Evolutionary conservation across 2,329 filamentous ascomycete species (phyloP).

Genomic region (Diaporthe sp.): DNA sequence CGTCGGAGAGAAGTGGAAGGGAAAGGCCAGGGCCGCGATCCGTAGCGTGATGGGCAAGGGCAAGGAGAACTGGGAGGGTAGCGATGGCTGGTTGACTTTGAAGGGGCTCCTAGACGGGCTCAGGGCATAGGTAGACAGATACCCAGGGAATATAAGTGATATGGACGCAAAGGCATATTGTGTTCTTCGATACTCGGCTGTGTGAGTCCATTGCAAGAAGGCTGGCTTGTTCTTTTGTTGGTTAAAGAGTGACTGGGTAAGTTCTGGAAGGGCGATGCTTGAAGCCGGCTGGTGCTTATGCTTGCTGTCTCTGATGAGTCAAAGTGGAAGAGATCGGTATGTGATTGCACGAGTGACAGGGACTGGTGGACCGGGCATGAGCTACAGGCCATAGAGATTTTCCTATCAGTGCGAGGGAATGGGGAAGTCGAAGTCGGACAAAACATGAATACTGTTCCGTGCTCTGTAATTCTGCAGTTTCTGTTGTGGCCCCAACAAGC

Average conservation of each 20-base stretch:
- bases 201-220: not conserved
- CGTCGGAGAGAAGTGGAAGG: conserved; percentile 86
- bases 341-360: no score
- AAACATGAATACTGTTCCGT: no score
- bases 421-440: no score
- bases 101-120: conserved; percentile 69
- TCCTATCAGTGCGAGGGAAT: no score
- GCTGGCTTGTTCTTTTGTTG: not conserved
- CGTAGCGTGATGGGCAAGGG: conserved; percentile 86
- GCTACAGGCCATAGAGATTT: no score
- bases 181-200: not conserved
- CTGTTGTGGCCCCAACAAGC: no score
- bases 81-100: conserved; percentile 75
- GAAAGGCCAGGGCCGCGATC: conserved; percentile 88
- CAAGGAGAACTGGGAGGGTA: conserved; percentile 87
- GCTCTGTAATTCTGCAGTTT: no score
- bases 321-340: no score
- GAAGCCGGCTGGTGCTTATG: no score
- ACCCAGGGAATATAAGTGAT: not conserved
- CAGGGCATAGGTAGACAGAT: conserved; percentile 49
- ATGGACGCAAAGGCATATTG: not conserved
- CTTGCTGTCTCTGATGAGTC: no score
- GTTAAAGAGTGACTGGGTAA: not conserved
- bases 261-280: no score
- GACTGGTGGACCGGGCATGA: no score